Base-by-base conservation (phyloP, 2,329 filamentous ascomycete genomes). In the Aspergillus flavus region DNA sequence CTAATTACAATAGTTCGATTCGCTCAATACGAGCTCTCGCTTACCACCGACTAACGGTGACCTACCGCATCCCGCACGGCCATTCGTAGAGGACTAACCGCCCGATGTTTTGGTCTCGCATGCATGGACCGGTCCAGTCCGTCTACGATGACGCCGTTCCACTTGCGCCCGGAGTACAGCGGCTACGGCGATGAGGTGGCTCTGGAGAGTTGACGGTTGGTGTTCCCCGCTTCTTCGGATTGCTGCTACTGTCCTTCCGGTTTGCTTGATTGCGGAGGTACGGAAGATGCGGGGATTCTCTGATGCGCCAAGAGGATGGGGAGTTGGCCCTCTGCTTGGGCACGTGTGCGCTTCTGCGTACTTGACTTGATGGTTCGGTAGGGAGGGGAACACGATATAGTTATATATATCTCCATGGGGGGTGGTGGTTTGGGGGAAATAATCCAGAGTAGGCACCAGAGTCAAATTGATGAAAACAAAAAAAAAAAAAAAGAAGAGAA, bases 111-210 rank as follows among this genome's bases (percentile, higher is more conserved):
- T 32, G 48, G 52, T 39, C 21, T 5, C 52, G 34, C 61, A 53
- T 62, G 56, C 56, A 62, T 58, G 23, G 61, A 36, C 56, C 50
- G 46, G 61, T 45, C 60, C 41, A 58, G 60, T 58, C 55, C 46
- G 10, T 54, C 21, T 45, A 28, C 36, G 30, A 26, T 52, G 21
- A 14, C 34, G 6, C 6, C 26, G 12, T 12, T 41, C 53, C 32
- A 54, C 45, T 9, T 26, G n/a, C 46, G n/a, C n/a, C 52, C 54
- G 26, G 16, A 46, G 55, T 30, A 6, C 16, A 23, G 53, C 28
- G 53, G 54, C 23, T 57, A 57, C 45, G 21, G 28, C n/a, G 28
- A 32, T 53, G 30, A 23, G 9, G 28, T 30, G 14, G 43, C 32
- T 19, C 19, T 36, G 36, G 36, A 19, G 6, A 23, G 36, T 41